phyloP scores from a whole-genome alignment of 2,329 filamentous ascomycete species.

The Aspergillus transmontanensis region DNA sequence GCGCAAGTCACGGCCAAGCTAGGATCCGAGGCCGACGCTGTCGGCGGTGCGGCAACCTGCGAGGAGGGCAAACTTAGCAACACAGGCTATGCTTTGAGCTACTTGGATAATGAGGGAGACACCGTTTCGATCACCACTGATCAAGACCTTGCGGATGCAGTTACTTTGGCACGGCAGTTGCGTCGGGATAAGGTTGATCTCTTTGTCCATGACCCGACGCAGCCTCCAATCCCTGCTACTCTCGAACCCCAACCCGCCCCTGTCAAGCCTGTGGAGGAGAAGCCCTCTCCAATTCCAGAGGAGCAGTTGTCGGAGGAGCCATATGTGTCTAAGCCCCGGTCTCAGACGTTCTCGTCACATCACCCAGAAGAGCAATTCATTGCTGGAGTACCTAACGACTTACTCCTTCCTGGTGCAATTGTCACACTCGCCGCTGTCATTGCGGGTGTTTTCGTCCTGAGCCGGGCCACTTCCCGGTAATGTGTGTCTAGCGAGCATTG shows the following conservation, averaged over 20 bases:
- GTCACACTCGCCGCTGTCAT: conserved; percentile 95
- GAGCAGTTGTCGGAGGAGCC: conserved; percentile 56
- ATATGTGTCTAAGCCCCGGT: conserved; percentile 43
- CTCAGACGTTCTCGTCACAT: conserved; percentile 50
- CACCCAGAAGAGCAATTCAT: conserved; percentile 75
- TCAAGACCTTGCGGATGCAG: conserved; percentile 87
- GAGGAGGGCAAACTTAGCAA: conserved; percentile 77
- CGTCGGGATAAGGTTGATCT: conserved; percentile 92
- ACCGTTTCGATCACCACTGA: conserved; percentile 96
- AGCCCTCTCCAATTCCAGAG: conserved; percentile 46
- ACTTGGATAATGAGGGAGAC: conserved; percentile 95
- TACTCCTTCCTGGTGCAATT: conserved; percentile 90
- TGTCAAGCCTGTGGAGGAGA: conserved; percentile 51
- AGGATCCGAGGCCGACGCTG: conserved; percentile 75
- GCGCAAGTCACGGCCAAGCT: conserved; percentile 79
- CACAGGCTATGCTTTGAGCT: conserved; percentile 87
- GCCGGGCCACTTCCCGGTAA: conserved; percentile 61
- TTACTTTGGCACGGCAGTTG: conserved; percentile 75
- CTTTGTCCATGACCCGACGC: conserved; percentile 90
- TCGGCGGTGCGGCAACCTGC: conserved; percentile 78
- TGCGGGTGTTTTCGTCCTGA: conserved; percentile 86
- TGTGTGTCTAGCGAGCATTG: neutral
- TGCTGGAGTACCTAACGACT: conserved; percentile 87
- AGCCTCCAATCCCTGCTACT: conserved; percentile 73
- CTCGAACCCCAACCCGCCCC: conserved; percentile 60